Percentiles rank a stretch among this genome's conserved stretches.
Evolutionary conservation across 768 basidiomycete species (phyloP).

Genomic region (Cyclocybe cylindracea): DNA sequence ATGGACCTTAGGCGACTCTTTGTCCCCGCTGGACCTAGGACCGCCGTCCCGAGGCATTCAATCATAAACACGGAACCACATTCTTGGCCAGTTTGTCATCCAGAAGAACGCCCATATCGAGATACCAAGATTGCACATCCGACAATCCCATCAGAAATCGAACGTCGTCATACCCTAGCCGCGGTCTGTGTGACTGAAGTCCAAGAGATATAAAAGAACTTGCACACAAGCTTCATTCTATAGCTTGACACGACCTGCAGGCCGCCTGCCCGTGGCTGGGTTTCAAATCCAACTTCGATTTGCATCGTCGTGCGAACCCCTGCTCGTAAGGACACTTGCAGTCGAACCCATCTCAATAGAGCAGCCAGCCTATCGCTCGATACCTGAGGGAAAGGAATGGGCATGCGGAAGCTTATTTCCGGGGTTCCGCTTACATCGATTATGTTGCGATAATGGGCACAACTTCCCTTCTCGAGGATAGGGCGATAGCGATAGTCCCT

Average conservation of each 20-base stretch:
- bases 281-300: neutral
- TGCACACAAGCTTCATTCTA: too few species aligned
- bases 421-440: conserved; percentile 6
- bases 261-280: neutral
- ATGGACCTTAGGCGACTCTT: neutral
- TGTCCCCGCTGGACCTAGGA: conserved; percentile 5
- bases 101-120: conserved; percentile 7
- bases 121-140: conserved; percentile 7
- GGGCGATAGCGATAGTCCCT: conserved; percentile 15
- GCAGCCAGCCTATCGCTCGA: too few species aligned
- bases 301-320: too few species aligned
- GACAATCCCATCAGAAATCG: conserved; percentile 5
- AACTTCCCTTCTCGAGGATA: conserved; percentile 6
- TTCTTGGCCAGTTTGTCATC: conserved; percentile 14
- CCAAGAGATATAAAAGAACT: too few species aligned
- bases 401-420: conserved; percentile 5
- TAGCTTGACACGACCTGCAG: too few species aligned
- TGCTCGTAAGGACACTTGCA: too few species aligned
- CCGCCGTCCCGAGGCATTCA: conserved; percentile 14
- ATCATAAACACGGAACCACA: conserved; percentile 10
- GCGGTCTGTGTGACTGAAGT: neutral
- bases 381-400: neutral
- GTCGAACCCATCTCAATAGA: too few species aligned
- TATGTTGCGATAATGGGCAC: conserved; percentile 4
- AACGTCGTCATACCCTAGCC: conserved; percentile 9